Base-by-base conservation (phyloP, 305 asterid genomes). In the Fraxinus xanthoxyloides region DNA sequence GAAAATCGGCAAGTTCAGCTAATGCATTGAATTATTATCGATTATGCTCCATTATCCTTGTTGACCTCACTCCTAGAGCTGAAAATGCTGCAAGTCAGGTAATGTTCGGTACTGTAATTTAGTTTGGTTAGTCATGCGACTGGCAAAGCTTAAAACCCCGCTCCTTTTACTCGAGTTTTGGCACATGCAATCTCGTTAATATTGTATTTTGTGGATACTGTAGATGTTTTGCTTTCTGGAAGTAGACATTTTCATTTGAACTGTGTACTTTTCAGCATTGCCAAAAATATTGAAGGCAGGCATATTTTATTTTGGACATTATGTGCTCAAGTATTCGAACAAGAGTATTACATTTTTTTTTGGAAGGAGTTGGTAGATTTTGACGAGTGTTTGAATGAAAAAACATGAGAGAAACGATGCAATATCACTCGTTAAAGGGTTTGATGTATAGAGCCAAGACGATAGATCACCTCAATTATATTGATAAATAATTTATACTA, bases 1-100 rank as follows among this genome's bases (percentile, higher is more conserved):
- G 48, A 91, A 92, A 51, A 79, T 93, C 0, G 97, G 97, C 67
- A 93, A 93, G 87, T 90, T 89, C 79, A 72, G 93, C 77, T 90
- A 83, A 84, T 12, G 32, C 26, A 54, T 59, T 24, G 75, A 79
- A 67, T 78, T 38, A 75, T 67, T 61, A 77, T 54, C 30, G 69
- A 61, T 73, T n/a, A 31, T 31, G 40, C 59, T 31, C 40, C 17
- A 75, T 65, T 74, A 26, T 80, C 24, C n/a, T 32, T 74, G 31
- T 65, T 40, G 79, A 75, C 46, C 43, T 17, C 28, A 38, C 24
- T 46, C 75, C 38, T 15, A 36, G 34, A 77, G 74, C 82, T 61
- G 36, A 77, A 77, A 63, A 83, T 23, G 82, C 76, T 77, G 69
- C 76, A 76, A 76, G 7, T 48, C 17, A 30, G 72, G 31, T 38